Evolutionary conservation across 495 filamentous ascomycete species (phyloP).

Genomic region (Rostrohypoxylon terebratum): DNA sequence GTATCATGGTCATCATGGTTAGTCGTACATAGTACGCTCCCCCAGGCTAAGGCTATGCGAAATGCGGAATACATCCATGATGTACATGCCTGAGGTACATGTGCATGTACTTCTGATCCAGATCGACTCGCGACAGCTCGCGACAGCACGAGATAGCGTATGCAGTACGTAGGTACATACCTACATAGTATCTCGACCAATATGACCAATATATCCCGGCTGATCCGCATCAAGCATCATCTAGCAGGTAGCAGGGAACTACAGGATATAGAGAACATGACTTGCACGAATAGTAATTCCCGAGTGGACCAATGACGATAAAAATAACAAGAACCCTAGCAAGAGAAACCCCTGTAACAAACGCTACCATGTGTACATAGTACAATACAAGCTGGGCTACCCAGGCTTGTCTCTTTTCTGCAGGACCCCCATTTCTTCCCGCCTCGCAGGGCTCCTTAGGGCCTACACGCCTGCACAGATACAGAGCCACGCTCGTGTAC

Average conservation of each 20-base stretch:
- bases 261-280: constrained; percentile 24
- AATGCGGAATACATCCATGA: constrained; percentile 9
- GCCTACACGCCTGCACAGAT: no score
- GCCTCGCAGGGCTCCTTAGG: constrained; percentile 42
- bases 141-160: constrained; percentile 15
- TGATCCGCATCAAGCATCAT: constrained; percentile 35
- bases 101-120: constrained; percentile 18
- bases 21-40: constrained; percentile 27
- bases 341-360: constrained; percentile 28
- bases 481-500: constrained; percentile 44
- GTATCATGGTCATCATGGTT: constrained; percentile 26
- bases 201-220: no score
- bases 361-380: no score
- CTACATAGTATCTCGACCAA: constrained; percentile 35
- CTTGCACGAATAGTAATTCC: constrained; percentile 44
- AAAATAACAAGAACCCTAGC: constrained; percentile 41
- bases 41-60: constrained; percentile 9
- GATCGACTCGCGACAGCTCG: constrained; percentile 29
- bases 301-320: constrained; percentile 44
- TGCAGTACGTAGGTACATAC: constrained; percentile 33
- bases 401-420: constrained; percentile 39
- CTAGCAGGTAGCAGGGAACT: constrained; percentile 19
- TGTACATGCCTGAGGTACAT: background rate
- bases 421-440: constrained; percentile 44
- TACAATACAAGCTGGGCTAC: constrained; percentile 34